Conservation (phyloP, 495 filamentous ascomycete species). For the Lasiosphaeria miniovina region DNA sequence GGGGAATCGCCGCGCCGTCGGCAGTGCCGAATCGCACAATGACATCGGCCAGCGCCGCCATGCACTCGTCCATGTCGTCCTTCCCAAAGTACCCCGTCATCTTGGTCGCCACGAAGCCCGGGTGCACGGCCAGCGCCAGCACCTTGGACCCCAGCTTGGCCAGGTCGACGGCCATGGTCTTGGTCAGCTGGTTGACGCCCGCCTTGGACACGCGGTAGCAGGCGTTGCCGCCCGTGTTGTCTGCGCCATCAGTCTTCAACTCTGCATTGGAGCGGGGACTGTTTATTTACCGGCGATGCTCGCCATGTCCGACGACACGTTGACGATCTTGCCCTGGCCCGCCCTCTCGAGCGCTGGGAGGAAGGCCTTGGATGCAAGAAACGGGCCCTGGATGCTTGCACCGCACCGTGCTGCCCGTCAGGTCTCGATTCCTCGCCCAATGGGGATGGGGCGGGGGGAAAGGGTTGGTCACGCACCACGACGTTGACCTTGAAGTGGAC, state of each 20-base stretch:
- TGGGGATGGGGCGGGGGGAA: background rate
- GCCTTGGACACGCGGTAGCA: constrained; percentile 19
- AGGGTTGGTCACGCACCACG: background rate
- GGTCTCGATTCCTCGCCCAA: background rate
- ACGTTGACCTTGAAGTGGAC: constrained; percentile 17
- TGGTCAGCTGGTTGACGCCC: constrained; percentile 15
- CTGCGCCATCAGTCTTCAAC: background rate
- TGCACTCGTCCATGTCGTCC: constrained; percentile 16
- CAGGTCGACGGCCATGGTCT: constrained; percentile 11
- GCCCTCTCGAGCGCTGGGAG: constrained; percentile 9
- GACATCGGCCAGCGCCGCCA: constrained; percentile 1
- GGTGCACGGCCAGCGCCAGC: constrained; percentile 6
- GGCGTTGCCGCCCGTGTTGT: constrained; percentile 16
- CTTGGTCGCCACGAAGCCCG: constrained; percentile 12
- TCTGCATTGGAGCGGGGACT: background rate
- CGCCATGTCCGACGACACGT: constrained; percentile 13
- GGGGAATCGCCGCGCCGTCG: background rate
- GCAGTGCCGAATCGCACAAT: constrained; percentile 9
- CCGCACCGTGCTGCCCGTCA: background rate
- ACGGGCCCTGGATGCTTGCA: constrained; percentile 6
- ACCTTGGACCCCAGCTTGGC: constrained; percentile 3
- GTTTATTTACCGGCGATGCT: constrained; percentile 8
- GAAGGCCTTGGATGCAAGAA: constrained; percentile 9
- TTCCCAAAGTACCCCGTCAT: constrained; percentile 14
- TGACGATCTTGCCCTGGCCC: constrained; percentile 11